Evolutionary conservation across 768 basidiomycete genomes (phyloP).

Genomic region (Calvatia gigantea): DNA sequence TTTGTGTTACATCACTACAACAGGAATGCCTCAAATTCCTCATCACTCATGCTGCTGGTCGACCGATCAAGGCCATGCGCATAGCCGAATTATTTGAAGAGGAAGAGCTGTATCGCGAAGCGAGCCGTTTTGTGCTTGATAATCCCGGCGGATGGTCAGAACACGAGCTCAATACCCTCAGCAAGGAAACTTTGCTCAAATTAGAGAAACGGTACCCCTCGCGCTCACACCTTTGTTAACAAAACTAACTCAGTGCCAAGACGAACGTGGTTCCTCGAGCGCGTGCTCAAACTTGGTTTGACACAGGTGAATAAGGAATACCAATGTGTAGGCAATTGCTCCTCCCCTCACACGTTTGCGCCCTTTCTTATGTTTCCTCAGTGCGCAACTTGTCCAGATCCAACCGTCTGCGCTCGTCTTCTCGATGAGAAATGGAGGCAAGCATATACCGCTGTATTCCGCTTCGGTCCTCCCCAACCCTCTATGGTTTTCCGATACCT

Average conservation of each 20-base stretch:
- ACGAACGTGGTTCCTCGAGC: slow-evolving; percentile 93
- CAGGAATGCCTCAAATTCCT: slow-evolving; percentile 83
- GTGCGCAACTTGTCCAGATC: slow-evolving; percentile 85
- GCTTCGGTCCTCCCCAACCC: slow-evolving; percentile 87
- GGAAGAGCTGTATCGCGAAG: slow-evolving; percentile 86
- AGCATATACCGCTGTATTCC: slow-evolving; percentile 81
- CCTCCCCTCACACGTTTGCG: background rate
- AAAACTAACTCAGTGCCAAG: slow-evolving; percentile 31
- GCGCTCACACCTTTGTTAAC: background rate
- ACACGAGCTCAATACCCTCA: slow-evolving; percentile 77
- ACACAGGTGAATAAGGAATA: slow-evolving; percentile 91
- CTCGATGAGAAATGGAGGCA: slow-evolving; percentile 94
- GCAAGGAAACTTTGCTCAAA: slow-evolving; percentile 79
- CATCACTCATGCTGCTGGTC: slow-evolving; percentile 88
- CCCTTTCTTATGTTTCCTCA: slow-evolving; percentile 24
- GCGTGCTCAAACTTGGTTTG: slow-evolving; percentile 87
- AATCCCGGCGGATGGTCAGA: slow-evolving; percentile 86
- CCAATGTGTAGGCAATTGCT: slow-evolving; percentile 67
- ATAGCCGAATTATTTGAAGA: slow-evolving; percentile 90
- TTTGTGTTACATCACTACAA: slow-evolving; percentile 79
- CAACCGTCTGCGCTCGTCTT: slow-evolving; percentile 70
- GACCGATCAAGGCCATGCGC: slow-evolving; percentile 89
- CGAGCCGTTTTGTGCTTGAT: slow-evolving; percentile 88
- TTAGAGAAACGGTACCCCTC: slow-evolving; percentile 73
- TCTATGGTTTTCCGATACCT: slow-evolving; percentile 93